These are phyloP conservation scores for Penicillium soppii DNA, from an alignment of 495 filamentous ascomycete genomes.

Conservation along the genomic window DNA sequence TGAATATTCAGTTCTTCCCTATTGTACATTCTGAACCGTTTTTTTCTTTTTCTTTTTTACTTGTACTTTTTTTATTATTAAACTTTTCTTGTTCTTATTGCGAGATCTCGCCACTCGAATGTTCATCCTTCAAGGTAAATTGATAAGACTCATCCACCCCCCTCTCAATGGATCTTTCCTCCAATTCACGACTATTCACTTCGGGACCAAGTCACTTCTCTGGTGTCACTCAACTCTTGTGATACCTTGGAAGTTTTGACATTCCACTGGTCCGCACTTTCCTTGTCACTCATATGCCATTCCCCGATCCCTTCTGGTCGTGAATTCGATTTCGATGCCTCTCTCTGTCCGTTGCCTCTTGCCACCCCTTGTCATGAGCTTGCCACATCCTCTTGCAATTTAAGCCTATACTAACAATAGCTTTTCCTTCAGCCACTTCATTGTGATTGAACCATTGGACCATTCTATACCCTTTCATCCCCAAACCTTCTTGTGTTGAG, in stretches of 20 bases:
- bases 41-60: not conserved
- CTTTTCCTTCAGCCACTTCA: not conserved
- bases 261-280: slow-evolving; percentile 19
- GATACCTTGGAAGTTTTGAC: slow-evolving; percentile 18
- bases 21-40: no score
- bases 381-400: slow-evolving; percentile 13
- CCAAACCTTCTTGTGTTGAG: slow-evolving; percentile 34
- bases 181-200: no score
- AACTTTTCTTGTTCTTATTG: slow-evolving; percentile 4
- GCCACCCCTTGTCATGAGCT: slow-evolving; percentile 1
- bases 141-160: slow-evolving; percentile 24
- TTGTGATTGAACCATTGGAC: slow-evolving; percentile 8
- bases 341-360: not conserved
- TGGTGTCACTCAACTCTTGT: slow-evolving; percentile 31
- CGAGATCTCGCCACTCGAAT: slow-evolving; percentile 15
- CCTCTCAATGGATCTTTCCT: slow-evolving; percentile 7
- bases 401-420: not conserved
- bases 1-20: no score
- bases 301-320: not conserved
- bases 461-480: not conserved
- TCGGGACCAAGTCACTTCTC: slow-evolving; percentile 11
- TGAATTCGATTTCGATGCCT: slow-evolving; percentile 6
- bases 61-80: slow-evolving; percentile 10
- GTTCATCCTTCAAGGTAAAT: slow-evolving; percentile 14
- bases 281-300: slow-evolving; percentile 21